A percentile compares a stretch with the other conserved stretches of the same genome.
Evolutionary conservation across 2,329 filamentous ascomycete genomes (phyloP).

Genomic region (Plectosphaerella sp.): DNA sequence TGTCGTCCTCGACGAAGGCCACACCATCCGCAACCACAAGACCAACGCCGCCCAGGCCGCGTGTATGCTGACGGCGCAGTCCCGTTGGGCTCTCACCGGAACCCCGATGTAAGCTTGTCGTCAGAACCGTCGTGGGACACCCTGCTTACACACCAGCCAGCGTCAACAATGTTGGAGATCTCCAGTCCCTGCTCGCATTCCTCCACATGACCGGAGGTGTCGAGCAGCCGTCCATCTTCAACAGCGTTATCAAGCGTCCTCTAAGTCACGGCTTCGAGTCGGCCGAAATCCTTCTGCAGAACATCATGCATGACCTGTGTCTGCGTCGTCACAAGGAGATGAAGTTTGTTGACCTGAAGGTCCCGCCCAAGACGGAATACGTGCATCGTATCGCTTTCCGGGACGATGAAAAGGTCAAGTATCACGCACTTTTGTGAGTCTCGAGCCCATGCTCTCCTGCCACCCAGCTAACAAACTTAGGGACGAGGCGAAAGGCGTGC

Average conservation of each 20-base stretch:
- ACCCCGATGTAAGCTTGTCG: slow-evolving; percentile 63
- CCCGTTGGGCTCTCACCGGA: slow-evolving; percentile 75
- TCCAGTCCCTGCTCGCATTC: slow-evolving; percentile 77
- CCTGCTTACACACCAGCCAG: slow-evolving; percentile 24
- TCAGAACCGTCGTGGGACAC: neutral
- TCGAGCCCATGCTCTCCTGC: neutral
- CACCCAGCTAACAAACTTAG: slow-evolving; percentile 30
- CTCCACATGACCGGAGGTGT: slow-evolving; percentile 72
- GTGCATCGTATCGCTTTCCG: slow-evolving; percentile 72
- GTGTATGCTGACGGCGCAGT: slow-evolving; percentile 61
- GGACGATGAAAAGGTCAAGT: slow-evolving; percentile 70
- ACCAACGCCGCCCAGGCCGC: slow-evolving; percentile 70
- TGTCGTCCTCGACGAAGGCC: slow-evolving; percentile 78
- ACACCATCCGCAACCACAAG: slow-evolving; percentile 72
- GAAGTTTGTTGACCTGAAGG: slow-evolving; percentile 76
- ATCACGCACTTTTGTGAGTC: slow-evolving; percentile 64
- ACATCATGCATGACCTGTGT: slow-evolving; percentile 75
- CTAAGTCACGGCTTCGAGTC: slow-evolving; percentile 52
- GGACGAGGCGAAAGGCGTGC: slow-evolving; percentile 68
- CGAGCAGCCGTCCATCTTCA: slow-evolving; percentile 69
- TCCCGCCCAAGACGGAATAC: slow-evolving; percentile 74
- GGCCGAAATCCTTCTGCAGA: slow-evolving; percentile 64
- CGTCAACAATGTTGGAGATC: slow-evolving; percentile 75
- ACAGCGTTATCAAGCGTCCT: slow-evolving; percentile 64
- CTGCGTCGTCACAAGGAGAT: slow-evolving; percentile 83